Base-by-base conservation (phyloP, 176 grass and related monocot species). In the Poa annua region DNA sequence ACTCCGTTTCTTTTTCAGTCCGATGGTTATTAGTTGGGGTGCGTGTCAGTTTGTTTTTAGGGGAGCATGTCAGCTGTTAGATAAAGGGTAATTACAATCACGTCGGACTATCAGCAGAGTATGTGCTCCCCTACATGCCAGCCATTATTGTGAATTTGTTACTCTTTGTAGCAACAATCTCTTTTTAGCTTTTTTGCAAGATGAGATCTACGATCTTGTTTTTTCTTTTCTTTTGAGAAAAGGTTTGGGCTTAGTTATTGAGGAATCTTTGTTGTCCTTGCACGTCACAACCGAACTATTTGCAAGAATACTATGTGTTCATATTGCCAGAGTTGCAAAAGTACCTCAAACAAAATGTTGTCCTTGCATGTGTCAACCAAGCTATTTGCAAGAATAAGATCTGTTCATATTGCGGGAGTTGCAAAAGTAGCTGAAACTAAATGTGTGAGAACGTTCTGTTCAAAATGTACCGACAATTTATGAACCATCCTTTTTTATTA, bases 131-230 rank as follows among this genome's bases (percentile, higher is more conserved):
- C 19, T 33, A 2, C 17, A 33, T 66, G 71, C 57, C 78, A 48
- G 51, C 48, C 34, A 17, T 41, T 73, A 19, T 20, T 44, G 51
- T 17, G 26, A 54, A 79, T 50, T 5, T 50, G 41, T 16, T 19
- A 75, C 14, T 41, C 14, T 33, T 16, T 32, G 22, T 17, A 82
- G 68, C 68, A 44, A 70, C 50, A 17, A 25, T 49, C 17, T 24
- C 39, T 83, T 71, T 69, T 50, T 33, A 35, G 29, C 79, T 80
- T 77, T 70, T 69, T 16, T 0, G 12, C 63, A 60, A 65, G 20
- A 78, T 52, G 73, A 77, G 55, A 85, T 78, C 72, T 86, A 78
- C 55, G 86, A 88, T 88, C 48, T 80, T 56, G 45, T 48, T 79
- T 55, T n/a, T 1, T 29, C n/a, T 29, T 29, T 29, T 29, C 10